phyloP scores from a whole-genome alignment of 2,329 filamentous ascomycete species.

The Alternaria atra region DNA sequence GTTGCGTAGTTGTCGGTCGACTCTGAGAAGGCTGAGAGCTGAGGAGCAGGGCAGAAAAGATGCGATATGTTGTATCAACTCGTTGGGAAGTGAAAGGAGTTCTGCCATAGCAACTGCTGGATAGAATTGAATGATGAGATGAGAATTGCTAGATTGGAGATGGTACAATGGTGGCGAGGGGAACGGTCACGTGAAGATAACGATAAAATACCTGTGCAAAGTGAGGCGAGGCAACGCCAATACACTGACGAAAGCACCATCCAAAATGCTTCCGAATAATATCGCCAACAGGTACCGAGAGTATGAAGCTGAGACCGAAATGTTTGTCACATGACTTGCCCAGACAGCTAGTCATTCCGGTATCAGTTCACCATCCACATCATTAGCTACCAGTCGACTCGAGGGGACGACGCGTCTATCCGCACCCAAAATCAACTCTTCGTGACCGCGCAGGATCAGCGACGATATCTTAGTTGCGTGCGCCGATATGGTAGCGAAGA shows the following conservation, averaged over 20 bases:
- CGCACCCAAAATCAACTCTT: not conserved
- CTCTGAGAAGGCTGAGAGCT: constrained; percentile 20
- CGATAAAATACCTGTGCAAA: not conserved
- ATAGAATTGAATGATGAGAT: not conserved
- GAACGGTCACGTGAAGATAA: constrained; percentile 4
- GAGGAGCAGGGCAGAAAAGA: constrained; percentile 27
- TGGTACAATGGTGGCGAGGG: not conserved
- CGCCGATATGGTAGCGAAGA: not conserved
- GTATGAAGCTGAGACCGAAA: not conserved
- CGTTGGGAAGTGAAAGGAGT: constrained; percentile 22
- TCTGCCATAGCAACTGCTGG: not conserved
- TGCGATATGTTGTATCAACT: constrained; percentile 34
- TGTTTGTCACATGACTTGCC: not conserved
- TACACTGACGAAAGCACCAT: not conserved
- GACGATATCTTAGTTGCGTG: too few relatives aligned
- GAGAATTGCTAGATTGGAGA: not conserved
- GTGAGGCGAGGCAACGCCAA: not conserved
- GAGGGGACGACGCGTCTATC: not conserved
- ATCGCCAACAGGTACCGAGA: not conserved
- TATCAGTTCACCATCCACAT: not conserved
- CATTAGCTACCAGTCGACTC: not conserved
- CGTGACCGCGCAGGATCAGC: not conserved
- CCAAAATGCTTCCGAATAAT: not conserved
- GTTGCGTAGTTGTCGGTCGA: constrained; percentile 21
- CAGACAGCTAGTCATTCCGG: not conserved